Base-by-base conservation (phyloP, 2,329 filamentous ascomycete species). In the Chaetomium strumarium region DNA sequence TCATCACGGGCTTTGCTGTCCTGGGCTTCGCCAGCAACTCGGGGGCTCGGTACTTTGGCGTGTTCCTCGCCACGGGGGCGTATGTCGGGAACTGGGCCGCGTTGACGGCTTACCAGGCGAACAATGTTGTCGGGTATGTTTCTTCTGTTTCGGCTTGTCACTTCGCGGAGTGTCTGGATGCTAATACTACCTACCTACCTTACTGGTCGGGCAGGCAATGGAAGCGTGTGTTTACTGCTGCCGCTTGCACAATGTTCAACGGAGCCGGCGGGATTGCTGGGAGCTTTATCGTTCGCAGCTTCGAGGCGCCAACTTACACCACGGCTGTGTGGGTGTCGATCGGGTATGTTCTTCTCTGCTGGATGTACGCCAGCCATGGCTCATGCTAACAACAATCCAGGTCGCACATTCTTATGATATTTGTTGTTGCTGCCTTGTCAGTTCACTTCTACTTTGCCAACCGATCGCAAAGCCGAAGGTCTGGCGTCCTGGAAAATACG, bases 41-140 rank as follows among this genome's bases (percentile, higher is more conserved):
- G 47, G 72, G 79, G 0, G 80, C 82, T 3, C 76, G 84, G 44
- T 86, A 86, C 57, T 70, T 84, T 30, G 84, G 83, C 9, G 81
- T 80, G 0, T 85, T 78, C 64, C 72, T 87, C 2, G 81, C 83
- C 0, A 86, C 83, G 0, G 84, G 84, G 0, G 82, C 83, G 1
- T 86, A 86, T 57, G 75, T 86, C 4, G 80, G 78, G 4, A 87
- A 87, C 57, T 86, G 83, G 83, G 83, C 84, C 0, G 83, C 81
- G 0, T 68, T 86, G 56, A 83, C 79, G 48, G 76, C 80, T 0
- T 84, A 82, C 58, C 77, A 81, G 62, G 76, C 78, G 14, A 85
- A 83, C 63, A 86, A 83, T 57, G 74, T 84, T 16, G 58, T 59
- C 34, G 60, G 60, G 59, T 61, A 54, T 30, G 53, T 54, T 6